Base-by-base conservation (phyloP, 768 basidiomycete genomes). In the Phylloporus arenicola region DNA sequence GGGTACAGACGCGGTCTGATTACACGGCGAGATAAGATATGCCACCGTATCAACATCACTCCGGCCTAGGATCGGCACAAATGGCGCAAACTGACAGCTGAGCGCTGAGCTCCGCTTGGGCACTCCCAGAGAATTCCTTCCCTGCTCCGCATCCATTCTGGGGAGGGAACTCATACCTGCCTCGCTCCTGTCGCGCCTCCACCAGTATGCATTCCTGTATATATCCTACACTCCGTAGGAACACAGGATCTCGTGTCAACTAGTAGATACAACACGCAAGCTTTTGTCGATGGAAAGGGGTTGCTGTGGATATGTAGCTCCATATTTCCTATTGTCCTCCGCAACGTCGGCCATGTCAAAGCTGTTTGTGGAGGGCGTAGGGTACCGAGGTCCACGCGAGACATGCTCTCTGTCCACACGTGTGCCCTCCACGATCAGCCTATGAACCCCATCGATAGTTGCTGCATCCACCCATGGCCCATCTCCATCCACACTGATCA, bases 371-470 rank as follows among this genome's bases (percentile, higher is more conserved):
- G 53, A 47, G 55, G 62, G 59, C 44, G 22, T 44, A 62, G 62
- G 59, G 62, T 42, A 14, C 1, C 8, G 29, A 6, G 16, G 27
- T 22, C 38, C 38, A 39, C 38, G 38, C 20, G 38, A 41, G 37
- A 33, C 30, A 45, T 43, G 49, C 53, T 47, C 43, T 20, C 3
- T 16, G 19, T 5, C 19, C 41, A 5, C 37, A 50, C 50, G 31
- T 48, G 17, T 50, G 45, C 48, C 22, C 34, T 44, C 43, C 45
- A 48, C 38, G 37, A 59, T 62, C 45, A 47, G 47, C 29, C 29
- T 17, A 33, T 25, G 24, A 51, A 22, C 55, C 50, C 39, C 52
- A 64, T 64, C 62, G 62, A 63, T 63, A 47, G 51, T 51, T 37
- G 2, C 41, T 34, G 11, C 19, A 8, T 48, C n/a, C 29, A 20